Evolutionary conservation across 2,329 filamentous ascomycete genomes (phyloP).

Genomic region (Leptodontidium sp.): DNA sequence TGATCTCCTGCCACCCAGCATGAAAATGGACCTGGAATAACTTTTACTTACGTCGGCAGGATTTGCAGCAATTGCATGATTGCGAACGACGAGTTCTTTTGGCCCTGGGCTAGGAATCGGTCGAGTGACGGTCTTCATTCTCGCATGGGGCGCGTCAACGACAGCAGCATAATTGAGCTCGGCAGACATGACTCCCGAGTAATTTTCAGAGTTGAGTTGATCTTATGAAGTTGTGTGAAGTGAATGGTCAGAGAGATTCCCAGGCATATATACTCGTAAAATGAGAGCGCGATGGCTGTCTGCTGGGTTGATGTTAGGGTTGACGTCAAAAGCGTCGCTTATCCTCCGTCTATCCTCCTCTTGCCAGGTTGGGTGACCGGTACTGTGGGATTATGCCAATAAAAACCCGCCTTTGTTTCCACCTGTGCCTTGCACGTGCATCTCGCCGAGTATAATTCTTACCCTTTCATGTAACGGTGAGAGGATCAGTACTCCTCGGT

Average conservation of each 20-base stretch:
- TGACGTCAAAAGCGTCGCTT: background rate
- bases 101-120: slow-evolving; percentile 47
- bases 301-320: background rate
- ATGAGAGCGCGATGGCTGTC: background rate
- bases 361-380: too few species aligned
- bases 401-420: too few species aligned
- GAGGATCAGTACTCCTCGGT: background rate
- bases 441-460: too few species aligned
- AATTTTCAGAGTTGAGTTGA: background rate
- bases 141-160: slow-evolving; percentile 43
- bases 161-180: slow-evolving; percentile 33
- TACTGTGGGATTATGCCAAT: too few species aligned
- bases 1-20: background rate
- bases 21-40: background rate
- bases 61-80: slow-evolving; percentile 49
- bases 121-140: slow-evolving; percentile 47
- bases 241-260: background rate
- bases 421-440: too few species aligned
- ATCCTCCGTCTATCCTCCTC: too few species aligned
- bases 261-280: background rate
- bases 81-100: slow-evolving; percentile 48
- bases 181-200: slow-evolving; percentile 12
- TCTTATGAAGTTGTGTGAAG: background rate
- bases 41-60: slow-evolving; percentile 45
- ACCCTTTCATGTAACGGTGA: background rate